phyloP scores from a whole-genome alignment of 129 eudicot species.

The Lactuca saligna region DNA sequence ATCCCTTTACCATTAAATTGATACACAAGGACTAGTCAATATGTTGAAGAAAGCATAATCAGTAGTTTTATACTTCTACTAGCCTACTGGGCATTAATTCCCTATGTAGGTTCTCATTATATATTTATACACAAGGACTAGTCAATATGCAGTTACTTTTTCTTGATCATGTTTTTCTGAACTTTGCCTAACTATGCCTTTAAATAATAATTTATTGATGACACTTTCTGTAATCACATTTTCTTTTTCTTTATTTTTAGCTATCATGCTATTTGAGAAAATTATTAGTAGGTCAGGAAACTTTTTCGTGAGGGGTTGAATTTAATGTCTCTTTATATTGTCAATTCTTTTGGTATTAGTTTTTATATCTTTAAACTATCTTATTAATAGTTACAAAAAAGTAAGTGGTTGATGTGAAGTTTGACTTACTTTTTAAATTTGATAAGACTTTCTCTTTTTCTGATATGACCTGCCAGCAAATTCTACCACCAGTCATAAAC shows the following conservation, averaged over 20 bases:
- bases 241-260: background rate
- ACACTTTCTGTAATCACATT: background rate
- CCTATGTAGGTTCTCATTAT: constrained; percentile 16
- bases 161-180: background rate
- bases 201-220: background rate
- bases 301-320: background rate
- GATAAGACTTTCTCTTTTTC: constrained; percentile 1
- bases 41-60: too few species aligned
- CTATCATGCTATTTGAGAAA: constrained; percentile 22
- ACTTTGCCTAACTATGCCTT: constrained; percentile 12
- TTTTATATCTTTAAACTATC: background rate
- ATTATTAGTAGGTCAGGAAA: background rate
- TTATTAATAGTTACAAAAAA: constrained; percentile 3
- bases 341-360: background rate
- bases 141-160: background rate
- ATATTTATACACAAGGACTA: background rate
- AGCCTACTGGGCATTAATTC: constrained; percentile 1
- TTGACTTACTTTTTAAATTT: constrained; percentile 8
- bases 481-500: constrained; percentile 89
- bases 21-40: background rate
- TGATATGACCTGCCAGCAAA: constrained; percentile 55
- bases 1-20: constrained; percentile 2
- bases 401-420: constrained; percentile 7
- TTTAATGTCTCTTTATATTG: background rate
- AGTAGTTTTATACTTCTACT: too few species aligned